Conservation (phyloP, 495 filamentous ascomycete species). For the Neurospora sp. region DNA sequence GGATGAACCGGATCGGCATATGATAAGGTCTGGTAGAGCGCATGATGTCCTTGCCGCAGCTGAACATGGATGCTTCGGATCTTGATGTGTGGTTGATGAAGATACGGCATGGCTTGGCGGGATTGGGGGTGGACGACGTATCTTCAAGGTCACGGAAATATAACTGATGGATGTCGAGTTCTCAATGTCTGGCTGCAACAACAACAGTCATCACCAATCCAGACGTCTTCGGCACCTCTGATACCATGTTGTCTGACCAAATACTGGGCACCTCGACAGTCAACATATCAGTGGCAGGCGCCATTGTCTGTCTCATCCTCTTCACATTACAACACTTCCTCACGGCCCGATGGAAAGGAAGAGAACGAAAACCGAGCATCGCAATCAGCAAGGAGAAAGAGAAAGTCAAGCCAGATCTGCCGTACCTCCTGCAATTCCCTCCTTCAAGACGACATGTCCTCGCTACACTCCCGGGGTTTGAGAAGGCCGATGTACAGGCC, state of each 20-base stretch:
- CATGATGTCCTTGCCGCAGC: background rate
- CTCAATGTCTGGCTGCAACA: background rate
- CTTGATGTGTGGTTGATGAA: background rate
- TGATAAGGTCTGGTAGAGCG: background rate
- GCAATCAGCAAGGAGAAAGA: background rate
- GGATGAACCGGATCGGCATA: background rate
- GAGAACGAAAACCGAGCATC: background rate
- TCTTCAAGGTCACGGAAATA: background rate
- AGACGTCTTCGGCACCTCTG: background rate
- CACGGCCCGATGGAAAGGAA: background rate
- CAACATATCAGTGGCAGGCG: background rate
- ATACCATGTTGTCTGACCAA: background rate
- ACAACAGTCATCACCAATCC: background rate
- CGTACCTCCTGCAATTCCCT: constrained; percentile 10
- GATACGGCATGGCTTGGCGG: background rate
- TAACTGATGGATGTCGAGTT: background rate
- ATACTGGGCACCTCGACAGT: background rate
- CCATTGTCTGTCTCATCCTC: background rate
- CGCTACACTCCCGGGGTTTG: constrained; percentile 3
- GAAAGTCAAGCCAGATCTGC: background rate
- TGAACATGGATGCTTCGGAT: background rate
- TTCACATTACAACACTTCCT: background rate
- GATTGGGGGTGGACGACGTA: background rate
- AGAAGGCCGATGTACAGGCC: constrained; percentile 4
- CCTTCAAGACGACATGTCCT: constrained; percentile 35